Conservation (phyloP, 441 rosid genomes). For the Adansonia gregorii region DNA sequence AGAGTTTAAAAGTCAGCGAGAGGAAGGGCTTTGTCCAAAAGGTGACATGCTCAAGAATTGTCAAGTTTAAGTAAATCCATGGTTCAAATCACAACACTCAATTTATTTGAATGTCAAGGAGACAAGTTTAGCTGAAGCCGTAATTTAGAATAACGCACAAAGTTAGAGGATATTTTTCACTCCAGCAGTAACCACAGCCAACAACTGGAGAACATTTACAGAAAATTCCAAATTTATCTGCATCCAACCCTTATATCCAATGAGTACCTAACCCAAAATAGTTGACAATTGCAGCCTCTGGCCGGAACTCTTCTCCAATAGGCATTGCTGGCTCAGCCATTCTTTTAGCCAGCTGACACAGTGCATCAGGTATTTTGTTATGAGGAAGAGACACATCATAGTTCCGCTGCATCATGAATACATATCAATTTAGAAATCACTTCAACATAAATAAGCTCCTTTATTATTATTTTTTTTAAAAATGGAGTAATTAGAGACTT, state of each 20-base stretch:
- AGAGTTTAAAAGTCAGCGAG: neutral
- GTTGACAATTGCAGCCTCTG: constrained; percentile 92
- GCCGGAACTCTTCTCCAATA: constrained; percentile 69
- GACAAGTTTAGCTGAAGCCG: neutral
- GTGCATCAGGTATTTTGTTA: constrained; percentile 75
- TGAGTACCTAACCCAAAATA: constrained; percentile 74
- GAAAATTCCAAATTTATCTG: neutral
- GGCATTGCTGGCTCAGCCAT: constrained; percentile 84
- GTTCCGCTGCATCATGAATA: constrained; percentile 59
- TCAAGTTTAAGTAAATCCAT: neutral
- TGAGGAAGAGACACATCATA: constrained; percentile 79
- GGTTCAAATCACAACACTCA: neutral
- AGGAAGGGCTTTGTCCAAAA: neutral
- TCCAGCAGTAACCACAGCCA: too few species aligned
- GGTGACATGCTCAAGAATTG: neutral
- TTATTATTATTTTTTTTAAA: neutral
- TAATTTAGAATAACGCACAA: neutral
- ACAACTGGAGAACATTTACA: neutral
- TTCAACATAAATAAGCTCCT: neutral
- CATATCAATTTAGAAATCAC: constrained; percentile 21
- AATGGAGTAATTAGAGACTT: neutral
- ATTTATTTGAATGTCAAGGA: neutral
- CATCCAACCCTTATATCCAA: neutral
- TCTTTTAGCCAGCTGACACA: constrained; percentile 68
- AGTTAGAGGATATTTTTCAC: neutral